Evolutionary conservation across 2,329 filamentous ascomycete species (phyloP).

Genomic region (Myriosclerotinia curreyana): DNA sequence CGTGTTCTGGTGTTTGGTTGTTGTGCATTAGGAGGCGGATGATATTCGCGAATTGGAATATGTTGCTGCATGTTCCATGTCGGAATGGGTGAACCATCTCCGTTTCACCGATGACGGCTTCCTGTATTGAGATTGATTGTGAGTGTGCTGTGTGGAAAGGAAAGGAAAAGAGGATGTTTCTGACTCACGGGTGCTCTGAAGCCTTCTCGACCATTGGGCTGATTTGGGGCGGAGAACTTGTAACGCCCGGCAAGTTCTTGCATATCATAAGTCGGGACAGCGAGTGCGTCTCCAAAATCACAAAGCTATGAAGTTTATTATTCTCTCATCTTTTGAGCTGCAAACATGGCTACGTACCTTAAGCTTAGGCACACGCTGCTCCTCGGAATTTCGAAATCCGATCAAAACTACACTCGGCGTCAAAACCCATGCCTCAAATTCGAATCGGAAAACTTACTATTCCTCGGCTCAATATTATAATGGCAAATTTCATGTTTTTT

Average conservation of each 20-base stretch:
- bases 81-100: neutral
- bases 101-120: neutral
- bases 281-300: constrained; percentile 10
- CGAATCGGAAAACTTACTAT: constrained; percentile 3
- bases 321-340: neutral
- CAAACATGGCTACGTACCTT: constrained; percentile 6
- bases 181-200: constrained; percentile 9
- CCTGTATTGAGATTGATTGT: neutral
- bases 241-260: neutral
- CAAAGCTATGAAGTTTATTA: constrained; percentile 15
- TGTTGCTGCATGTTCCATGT: constrained; percentile 14
- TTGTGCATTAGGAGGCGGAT: constrained; percentile 5
- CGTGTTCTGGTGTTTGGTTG: fast-evolving
- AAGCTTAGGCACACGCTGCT: neutral
- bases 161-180: neutral
- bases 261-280: neutral
- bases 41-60: constrained; percentile 11
- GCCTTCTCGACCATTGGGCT: neutral
- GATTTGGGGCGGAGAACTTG: neutral
- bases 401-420: constrained; percentile 10
- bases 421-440: neutral
- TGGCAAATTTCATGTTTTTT: neutral
- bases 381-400: neutral
- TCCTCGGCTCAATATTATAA: constrained; percentile 9
- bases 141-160: neutral